These are phyloP conservation scores for Wickerhamomyces strasburgensis DNA, from an alignment of 805 yeast genomes.

Conservation along the genomic window DNA sequence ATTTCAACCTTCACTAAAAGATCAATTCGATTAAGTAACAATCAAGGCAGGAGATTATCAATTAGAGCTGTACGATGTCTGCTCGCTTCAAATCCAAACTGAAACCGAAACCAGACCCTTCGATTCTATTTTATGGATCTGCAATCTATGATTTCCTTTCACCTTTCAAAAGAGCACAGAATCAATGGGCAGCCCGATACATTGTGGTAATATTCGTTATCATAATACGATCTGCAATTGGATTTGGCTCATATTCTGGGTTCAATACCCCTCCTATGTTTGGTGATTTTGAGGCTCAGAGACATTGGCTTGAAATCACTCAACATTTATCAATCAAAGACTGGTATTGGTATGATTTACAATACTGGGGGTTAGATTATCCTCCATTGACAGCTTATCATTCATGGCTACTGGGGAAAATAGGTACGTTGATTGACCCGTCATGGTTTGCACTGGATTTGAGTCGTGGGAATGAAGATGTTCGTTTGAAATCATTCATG, in stretches of 20 bases:
- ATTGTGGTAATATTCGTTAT: slow-evolving; percentile 68
- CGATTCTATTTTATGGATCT: slow-evolving; percentile 40
- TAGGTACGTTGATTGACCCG: slow-evolving; percentile 61
- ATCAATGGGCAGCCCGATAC: slow-evolving; percentile 88
- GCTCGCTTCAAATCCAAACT: background rate
- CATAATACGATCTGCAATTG: slow-evolving; percentile 77
- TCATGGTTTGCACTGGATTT: slow-evolving; percentile 70
- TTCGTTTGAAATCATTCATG: slow-evolving; percentile 76
- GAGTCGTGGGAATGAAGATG: slow-evolving; percentile 73
- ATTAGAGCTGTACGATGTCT: too few species aligned
- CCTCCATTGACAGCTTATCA: slow-evolving; percentile 97
- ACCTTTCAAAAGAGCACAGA: slow-evolving; percentile 74
- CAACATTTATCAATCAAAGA: slow-evolving; percentile 60
- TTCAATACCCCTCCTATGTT: slow-evolving; percentile 63
- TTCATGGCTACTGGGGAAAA: slow-evolving; percentile 69
- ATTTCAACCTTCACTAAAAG: too few species aligned
- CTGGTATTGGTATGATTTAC: slow-evolving; percentile 89
- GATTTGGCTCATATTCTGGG: slow-evolving; percentile 87
- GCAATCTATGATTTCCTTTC: slow-evolving; percentile 76
- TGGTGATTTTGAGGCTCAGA: slow-evolving; percentile 97
- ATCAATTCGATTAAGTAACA: too few species aligned
- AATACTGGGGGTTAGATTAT: slow-evolving; percentile 95
- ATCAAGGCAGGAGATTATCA: too few species aligned
- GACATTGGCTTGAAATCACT: slow-evolving; percentile 97
- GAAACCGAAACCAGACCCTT: slow-evolving; percentile 23